These are phyloP conservation scores for Zygosaccharomyces bailii DNA, from an alignment of 805 yeast genomes.

Conservation along the genomic window DNA sequence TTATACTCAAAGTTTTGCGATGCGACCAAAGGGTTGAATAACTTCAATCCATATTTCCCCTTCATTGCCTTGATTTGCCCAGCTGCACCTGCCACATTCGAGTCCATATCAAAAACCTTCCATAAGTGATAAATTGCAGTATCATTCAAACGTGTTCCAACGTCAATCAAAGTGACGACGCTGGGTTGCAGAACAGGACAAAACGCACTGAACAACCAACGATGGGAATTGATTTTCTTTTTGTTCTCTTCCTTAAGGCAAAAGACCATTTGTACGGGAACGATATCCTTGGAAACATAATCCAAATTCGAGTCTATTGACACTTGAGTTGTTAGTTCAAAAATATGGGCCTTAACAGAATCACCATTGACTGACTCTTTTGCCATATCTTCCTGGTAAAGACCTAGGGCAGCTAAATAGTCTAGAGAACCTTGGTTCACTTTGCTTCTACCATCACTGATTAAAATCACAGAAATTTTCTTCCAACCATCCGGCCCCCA, in stretches of 20 bases:
- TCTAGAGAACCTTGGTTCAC: slow-evolving; percentile 82
- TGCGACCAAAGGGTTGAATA: slow-evolving; percentile 88
- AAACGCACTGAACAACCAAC: slow-evolving; percentile 95
- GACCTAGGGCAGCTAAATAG: slow-evolving; percentile 89
- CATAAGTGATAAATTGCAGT: slow-evolving; percentile 88
- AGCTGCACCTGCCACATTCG: slow-evolving; percentile 98
- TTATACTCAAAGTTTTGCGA: slow-evolving; percentile 96
- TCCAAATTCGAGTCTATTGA: slow-evolving; percentile 85
- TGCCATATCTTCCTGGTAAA: slow-evolving; percentile 96
- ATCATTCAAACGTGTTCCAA: slow-evolving; percentile 93
- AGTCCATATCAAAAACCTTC: slow-evolving; percentile 96
- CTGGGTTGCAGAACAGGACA: slow-evolving; percentile 92
- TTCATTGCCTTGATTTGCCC: slow-evolving; percentile 96
- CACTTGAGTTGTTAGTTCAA: slow-evolving; percentile 94
- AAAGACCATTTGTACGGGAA: slow-evolving; percentile 91
- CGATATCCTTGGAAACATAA: slow-evolving; percentile 85
- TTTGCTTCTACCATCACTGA: slow-evolving; percentile 92
- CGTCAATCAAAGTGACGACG: slow-evolving; percentile 84
- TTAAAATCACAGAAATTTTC: slow-evolving; percentile 85
- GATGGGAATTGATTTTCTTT: slow-evolving; percentile 93
- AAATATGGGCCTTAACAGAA: slow-evolving; percentile 88
- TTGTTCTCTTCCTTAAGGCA: slow-evolving; percentile 90
- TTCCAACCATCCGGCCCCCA: slow-evolving; percentile 99
- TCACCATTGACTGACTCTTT: slow-evolving; percentile 89
- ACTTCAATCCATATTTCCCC: slow-evolving; percentile 78